Evolutionary conservation across 2,329 filamentous ascomycete species (phyloP), one percentile per base, ranked within the genome.

Genomic region (Colletotrichum simmondsii): DNA sequence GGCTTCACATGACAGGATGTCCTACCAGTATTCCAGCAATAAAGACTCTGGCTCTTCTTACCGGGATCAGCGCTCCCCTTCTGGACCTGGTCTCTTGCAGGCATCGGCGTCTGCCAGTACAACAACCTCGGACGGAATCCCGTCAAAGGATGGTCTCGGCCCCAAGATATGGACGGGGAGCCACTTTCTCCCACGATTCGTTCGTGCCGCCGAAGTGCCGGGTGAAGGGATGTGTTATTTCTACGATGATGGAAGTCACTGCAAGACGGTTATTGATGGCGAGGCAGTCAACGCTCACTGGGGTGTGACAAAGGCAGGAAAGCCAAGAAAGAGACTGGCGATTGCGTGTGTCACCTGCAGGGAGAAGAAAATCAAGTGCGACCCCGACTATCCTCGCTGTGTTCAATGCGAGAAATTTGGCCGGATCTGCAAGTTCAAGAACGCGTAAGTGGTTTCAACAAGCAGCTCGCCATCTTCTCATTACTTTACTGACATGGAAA

Each of bases 311-410:
- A 98, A 98, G 83, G 95, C 95, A 2, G 95, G 95, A 16, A 98
- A 97, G 84, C 95, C 95, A 60, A 91, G 95, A 76, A 98, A 98
- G 85, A 89, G 95, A 69, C 87, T 98, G 69, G 95, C 95, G 28
- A 95, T 97, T 80, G 95, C 95, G n/a, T 98, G 95, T 80, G 88
- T 97, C 71, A 97, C 95, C 14, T 98, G 95, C 81, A 91, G 95
- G 63, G 95, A 98, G 84, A 98, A 98, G 90, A 98, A 98, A 87
- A 97, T 98, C 85, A 98, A 97, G 82, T 98, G 95, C 79, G 95
- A 98, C 76, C 95, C 95, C 1, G 95, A 95, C 77, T 93, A 91
- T 75, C 94, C 94, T 52, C 95, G 94, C 77, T 98, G 95, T 78
- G 90, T 95, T 66, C 95, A 98, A 83, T 98, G 95, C 81, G 93